Conservation (phyloP, 768 basidiomycete genomes). For the Serendipita sp. region DNA sequence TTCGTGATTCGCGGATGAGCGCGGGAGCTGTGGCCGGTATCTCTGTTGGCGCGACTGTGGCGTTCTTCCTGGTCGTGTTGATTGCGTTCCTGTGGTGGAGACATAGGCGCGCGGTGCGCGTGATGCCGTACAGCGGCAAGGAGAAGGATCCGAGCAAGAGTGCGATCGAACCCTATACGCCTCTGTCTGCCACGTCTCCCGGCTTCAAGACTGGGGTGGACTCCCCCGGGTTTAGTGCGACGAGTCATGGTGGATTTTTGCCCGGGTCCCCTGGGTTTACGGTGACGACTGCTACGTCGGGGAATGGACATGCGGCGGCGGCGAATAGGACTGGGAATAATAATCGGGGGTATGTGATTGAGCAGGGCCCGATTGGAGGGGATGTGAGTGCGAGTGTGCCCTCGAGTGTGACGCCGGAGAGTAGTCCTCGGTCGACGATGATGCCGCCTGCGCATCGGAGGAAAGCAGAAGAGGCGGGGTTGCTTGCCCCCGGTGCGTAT, state of each 20-base stretch:
- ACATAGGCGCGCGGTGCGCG: not conserved
- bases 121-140: not conserved
- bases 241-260: too few relatives aligned
- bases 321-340: not conserved
- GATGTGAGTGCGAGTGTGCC: not conserved
- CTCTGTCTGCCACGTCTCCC: not conserved
- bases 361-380: constrained; percentile 2
- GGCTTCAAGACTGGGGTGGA: not conserved
- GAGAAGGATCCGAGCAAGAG: not conserved
- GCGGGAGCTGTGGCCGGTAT: not conserved
- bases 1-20: not conserved
- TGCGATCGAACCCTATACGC: not conserved
- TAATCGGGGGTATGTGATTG: not conserved
- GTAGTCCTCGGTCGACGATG: not conserved
- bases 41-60: not conserved
- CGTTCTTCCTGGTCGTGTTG: not conserved
- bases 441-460: not conserved
- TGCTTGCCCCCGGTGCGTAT: not conserved
- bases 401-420: not conserved
- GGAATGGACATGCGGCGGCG: not conserved
- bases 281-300: not conserved
- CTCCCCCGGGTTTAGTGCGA: too few relatives aligned
- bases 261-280: not conserved
- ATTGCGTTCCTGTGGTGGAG: not conserved
- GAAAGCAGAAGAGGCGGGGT: constrained; percentile 4